phyloP scores from a whole-genome alignment of 495 filamentous ascomycete genomes.

The Clavariopsis aquatica region DNA sequence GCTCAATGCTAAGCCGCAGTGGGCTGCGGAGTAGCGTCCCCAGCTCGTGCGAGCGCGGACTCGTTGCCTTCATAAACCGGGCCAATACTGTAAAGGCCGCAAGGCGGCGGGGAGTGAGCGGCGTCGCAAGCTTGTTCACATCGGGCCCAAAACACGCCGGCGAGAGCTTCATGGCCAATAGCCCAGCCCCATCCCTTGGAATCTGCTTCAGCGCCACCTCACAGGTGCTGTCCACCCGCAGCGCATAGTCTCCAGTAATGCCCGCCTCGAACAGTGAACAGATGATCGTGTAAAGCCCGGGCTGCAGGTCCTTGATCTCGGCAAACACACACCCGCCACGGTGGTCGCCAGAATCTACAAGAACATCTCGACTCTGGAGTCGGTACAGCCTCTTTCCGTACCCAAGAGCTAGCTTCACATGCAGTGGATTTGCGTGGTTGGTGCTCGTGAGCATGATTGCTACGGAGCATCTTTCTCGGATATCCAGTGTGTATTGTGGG shows the following conservation, averaged over 20 bases:
- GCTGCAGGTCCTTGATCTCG: slow-evolving; percentile 56
- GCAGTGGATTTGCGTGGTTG: slow-evolving; percentile 63
- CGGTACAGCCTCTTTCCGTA: slow-evolving; percentile 66
- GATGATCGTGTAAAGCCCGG: slow-evolving; percentile 81
- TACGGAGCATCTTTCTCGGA: slow-evolving; percentile 59
- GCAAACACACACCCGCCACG: slow-evolving; percentile 73
- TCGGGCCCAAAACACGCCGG: slow-evolving; percentile 35
- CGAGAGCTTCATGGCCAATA: slow-evolving; percentile 46
- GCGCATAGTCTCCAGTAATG: slow-evolving; percentile 70
- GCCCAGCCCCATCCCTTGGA: slow-evolving; percentile 67
- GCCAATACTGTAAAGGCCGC: slow-evolving; percentile 22
- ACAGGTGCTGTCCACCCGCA: slow-evolving; percentile 66
- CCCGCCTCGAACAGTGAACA: slow-evolving; percentile 83
- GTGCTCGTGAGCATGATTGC: slow-evolving; percentile 70
- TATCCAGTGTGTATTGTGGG: slow-evolving; percentile 74
- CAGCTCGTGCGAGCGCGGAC: slow-evolving; percentile 38
- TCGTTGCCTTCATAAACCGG: slow-evolving; percentile 35
- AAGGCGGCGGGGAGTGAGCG: slow-evolving; percentile 35
- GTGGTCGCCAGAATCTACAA: slow-evolving; percentile 81
- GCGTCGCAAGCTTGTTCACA: slow-evolving; percentile 38
- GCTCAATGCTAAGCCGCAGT: slow-evolving; percentile 64
- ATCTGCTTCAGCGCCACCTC: slow-evolving; percentile 58
- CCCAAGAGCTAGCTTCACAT: slow-evolving; percentile 81
- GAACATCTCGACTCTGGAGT: slow-evolving; percentile 72
- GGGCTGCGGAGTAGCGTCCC: slow-evolving; percentile 54